Percentiles rank a stretch among this genome's conserved stretches.
phyloP scores from a whole-genome alignment of 352 stramenopile species.

The Phytopythium sindhum region DNA sequence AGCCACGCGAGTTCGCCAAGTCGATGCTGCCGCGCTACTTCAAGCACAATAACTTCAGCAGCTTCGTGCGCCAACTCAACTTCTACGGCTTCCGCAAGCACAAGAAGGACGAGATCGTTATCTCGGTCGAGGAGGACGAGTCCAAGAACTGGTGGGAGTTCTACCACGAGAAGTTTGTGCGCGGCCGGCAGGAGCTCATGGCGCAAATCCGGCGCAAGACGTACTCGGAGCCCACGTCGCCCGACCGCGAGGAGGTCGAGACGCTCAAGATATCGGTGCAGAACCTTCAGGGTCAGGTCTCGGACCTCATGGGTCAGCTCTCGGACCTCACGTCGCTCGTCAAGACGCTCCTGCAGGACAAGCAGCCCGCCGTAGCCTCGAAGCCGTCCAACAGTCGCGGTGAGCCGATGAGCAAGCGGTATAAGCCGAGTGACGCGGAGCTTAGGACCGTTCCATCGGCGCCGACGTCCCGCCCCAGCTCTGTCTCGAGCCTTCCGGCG shows the following conservation, averaged over 20 bases:
- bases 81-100: constrained; percentile 94
- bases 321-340: constrained; percentile 71
- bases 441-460: background rate
- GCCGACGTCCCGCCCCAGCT: constrained; percentile 9
- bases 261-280: constrained; percentile 72
- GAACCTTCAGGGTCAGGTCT: constrained; percentile 68
- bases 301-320: constrained; percentile 74
- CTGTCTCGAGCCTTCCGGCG: background rate
- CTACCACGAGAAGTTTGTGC: constrained; percentile 89
- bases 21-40: constrained; percentile 91
- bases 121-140: constrained; percentile 68
- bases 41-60: constrained; percentile 95
- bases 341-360: constrained; percentile 67
- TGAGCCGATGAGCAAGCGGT: constrained; percentile 41
- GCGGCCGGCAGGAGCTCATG: constrained; percentile 83
- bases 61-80: constrained; percentile 92
- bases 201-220: constrained; percentile 86
- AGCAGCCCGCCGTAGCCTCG: constrained; percentile 12
- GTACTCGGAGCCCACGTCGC: constrained; percentile 77
- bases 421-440: constrained; percentile 22
- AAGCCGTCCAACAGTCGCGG: constrained; percentile 1
- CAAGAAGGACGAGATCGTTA: constrained; percentile 89
- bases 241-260: constrained; percentile 76
- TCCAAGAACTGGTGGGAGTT: constrained; percentile 91
- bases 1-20: constrained; percentile 89